These are phyloP conservation scores for Hypocreales sp. DNA, from an alignment of 2,329 filamentous ascomycete genomes.

Conservation along the genomic window DNA sequence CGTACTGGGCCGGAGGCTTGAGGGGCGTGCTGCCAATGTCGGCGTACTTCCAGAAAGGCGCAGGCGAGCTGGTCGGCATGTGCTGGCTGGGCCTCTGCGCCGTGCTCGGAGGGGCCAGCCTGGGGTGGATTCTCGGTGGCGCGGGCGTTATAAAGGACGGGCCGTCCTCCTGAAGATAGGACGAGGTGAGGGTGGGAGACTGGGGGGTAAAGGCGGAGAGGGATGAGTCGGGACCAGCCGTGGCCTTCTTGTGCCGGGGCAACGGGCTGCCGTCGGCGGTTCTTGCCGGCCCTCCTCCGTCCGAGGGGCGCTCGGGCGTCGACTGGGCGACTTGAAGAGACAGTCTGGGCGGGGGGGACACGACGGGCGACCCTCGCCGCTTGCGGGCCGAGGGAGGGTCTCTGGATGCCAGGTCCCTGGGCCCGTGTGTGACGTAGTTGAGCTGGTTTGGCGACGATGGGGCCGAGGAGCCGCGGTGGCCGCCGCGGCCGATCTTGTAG, in stretches of 20 bases:
- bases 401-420: constrained; percentile 35
- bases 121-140: constrained; percentile 56
- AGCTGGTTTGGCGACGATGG: constrained; percentile 52
- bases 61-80: constrained; percentile 73
- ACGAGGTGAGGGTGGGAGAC: constrained; percentile 46
- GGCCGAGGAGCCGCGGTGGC: constrained; percentile 51
- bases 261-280: constrained; percentile 46
- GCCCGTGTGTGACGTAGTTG: constrained; percentile 44
- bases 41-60: constrained; percentile 79
- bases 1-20: constrained; percentile 30
- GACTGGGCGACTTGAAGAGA: constrained; percentile 34
- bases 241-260: constrained; percentile 35
- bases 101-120: constrained; percentile 64
- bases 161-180: constrained; percentile 44
- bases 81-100: constrained; percentile 70
- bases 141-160: constrained; percentile 55
- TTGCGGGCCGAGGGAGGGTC: constrained; percentile 39
- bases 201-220: constrained; percentile 36
- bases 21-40: constrained; percentile 62
- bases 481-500: constrained; percentile 43
- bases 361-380: constrained; percentile 36
- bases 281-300: constrained; percentile 21
- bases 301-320: constrained; percentile 38
- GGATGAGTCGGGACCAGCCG: constrained; percentile 19
- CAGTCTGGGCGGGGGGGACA: constrained; percentile 38